Evolutionary conservation across 2,329 filamentous ascomycete species (phyloP).

Genomic region (Neonectria sp.): DNA sequence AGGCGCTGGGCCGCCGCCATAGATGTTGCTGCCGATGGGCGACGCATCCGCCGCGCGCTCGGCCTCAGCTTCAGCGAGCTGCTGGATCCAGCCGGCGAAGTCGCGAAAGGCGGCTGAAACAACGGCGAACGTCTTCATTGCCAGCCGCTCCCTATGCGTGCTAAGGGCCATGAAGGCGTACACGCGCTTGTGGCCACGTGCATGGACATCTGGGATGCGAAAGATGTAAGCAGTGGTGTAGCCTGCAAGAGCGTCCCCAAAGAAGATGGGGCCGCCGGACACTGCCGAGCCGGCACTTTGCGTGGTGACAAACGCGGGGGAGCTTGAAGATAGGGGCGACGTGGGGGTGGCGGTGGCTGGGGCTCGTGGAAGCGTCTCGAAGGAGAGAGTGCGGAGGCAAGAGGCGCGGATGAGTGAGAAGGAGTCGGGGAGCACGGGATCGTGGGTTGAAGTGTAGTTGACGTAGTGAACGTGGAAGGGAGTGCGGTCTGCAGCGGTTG

Average conservation of each 20-base stretch:
- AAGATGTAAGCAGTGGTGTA: constrained; percentile 82
- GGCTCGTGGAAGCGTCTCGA: constrained; percentile 75
- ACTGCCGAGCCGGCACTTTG: constrained; percentile 68
- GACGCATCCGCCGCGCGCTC: constrained; percentile 67
- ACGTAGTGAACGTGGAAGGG: constrained; percentile 74
- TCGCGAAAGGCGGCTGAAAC: constrained; percentile 75
- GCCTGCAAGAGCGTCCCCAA: constrained; percentile 75
- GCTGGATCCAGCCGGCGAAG: constrained; percentile 76
- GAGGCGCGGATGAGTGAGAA: constrained; percentile 78
- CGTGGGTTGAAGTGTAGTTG: constrained; percentile 79
- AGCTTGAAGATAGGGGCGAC: constrained; percentile 54
- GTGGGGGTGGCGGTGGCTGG: constrained; percentile 60
- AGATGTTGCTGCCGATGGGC: constrained; percentile 57
- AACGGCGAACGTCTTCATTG: constrained; percentile 77
- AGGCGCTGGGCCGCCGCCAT: constrained; percentile 53
- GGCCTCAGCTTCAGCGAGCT: constrained; percentile 74
- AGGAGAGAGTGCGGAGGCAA: constrained; percentile 76
- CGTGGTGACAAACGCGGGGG: constrained; percentile 68
- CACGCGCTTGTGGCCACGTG: constrained; percentile 77
- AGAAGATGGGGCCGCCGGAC: constrained; percentile 78
- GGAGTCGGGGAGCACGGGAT: constrained; percentile 72
- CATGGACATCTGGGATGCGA: constrained; percentile 77
- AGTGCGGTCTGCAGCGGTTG: constrained; percentile 61
- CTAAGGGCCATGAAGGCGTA: constrained; percentile 78
- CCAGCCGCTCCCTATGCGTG: constrained; percentile 75